Base-by-base conservation (phyloP, 768 basidiomycete species). In the Lenzites betulinus region DNA sequence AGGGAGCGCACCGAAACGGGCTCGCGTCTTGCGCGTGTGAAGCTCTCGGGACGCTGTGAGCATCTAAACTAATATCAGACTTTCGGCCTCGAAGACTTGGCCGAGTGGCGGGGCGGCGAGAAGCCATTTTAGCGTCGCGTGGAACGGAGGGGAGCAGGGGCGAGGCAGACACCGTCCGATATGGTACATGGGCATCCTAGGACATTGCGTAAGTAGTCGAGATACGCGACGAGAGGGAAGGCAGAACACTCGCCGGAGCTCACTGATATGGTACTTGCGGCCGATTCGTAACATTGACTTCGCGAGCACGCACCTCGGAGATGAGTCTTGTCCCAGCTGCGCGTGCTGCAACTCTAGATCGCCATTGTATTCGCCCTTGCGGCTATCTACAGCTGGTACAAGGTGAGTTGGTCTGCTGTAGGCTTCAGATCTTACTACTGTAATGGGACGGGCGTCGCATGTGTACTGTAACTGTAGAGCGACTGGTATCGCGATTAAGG, bases 401-500 rank as follows among this genome's bases (percentile, higher is more conserved):
- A 51, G n/a, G 53, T 58, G 48, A 47, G 51, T 48, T 46, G 49
- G 48, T 55, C 35, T 52, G 62, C 26, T 46, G 58, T 35, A 54
- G 47, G 58, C 35, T 26, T 23, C 25, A 55, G 38, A 30, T 43
- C 33, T 22, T 18, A 39, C 43, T 53, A 58, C 36, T 44, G 54
- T 25, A 48, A 47, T 18, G 18, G 33, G 53, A 47, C 18, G 30
- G 33, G 13, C 11, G 18, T 4, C 38, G 38, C 7, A 13, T 22
- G 59, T 61, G 51, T 64, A 62, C 60, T 49, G 50, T 54, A 57
- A 62, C 60, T 49, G 50, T 54, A 57, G n/a, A 41, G 54, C 59
- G 59, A 66, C 57, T 51, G 59, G 56, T 42, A 46, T 54, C 59
- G 52, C 54, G 62, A 67, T 67, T 65, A 67, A 62, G 56, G 59